A percentile compares a stretch with the other conserved stretches of the same genome.
These are phyloP conservation scores for Pleurotus pulmonarius DNA, from an alignment of 768 basidiomycete genomes.

Conservation along the genomic window DNA sequence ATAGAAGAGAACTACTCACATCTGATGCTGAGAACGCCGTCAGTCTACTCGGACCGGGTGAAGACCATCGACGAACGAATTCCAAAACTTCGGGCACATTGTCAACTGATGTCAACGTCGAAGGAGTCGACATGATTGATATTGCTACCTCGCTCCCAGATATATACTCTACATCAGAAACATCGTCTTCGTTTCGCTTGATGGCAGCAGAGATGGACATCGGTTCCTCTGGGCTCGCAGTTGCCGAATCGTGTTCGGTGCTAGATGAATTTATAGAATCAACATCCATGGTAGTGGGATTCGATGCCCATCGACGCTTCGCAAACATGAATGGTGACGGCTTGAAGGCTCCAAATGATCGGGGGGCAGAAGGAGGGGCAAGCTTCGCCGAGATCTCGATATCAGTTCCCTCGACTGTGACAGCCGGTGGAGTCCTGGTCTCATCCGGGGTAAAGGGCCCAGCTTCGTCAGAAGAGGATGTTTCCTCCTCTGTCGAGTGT, in stretches of 20 bases:
- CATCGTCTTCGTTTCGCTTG: not conserved
- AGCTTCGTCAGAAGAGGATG: slow-evolving; percentile 46
- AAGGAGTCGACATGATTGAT: slow-evolving; percentile 6
- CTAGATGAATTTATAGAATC: slow-evolving; percentile 19
- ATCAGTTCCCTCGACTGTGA: slow-evolving; percentile 11
- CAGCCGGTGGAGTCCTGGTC: slow-evolving; percentile 36
- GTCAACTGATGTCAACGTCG: not conserved
- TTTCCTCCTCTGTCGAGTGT: slow-evolving; percentile 24
- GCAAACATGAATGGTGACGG: slow-evolving; percentile 66
- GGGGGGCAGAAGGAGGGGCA: slow-evolving; percentile 14
- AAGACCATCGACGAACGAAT: slow-evolving; percentile 2
- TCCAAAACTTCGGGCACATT: not conserved
- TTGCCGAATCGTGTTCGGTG: not conserved
- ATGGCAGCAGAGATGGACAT: not conserved
- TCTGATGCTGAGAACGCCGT: not conserved
- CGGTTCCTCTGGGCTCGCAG: not conserved
- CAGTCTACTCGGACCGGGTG: not conserved
- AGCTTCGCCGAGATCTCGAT: slow-evolving; percentile 10
- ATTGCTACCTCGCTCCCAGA: not conserved
- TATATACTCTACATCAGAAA: not conserved
- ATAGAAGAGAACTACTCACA: not conserved
- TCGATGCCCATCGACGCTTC: slow-evolving; percentile 54
- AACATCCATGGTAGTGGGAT: slow-evolving; percentile 30
- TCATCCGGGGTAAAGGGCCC: slow-evolving; percentile 57
- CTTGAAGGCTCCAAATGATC: slow-evolving; percentile 44